These are phyloP conservation scores for Trapa bicornis DNA, from an alignment of 345 rosid species.

Conservation along the genomic window DNA sequence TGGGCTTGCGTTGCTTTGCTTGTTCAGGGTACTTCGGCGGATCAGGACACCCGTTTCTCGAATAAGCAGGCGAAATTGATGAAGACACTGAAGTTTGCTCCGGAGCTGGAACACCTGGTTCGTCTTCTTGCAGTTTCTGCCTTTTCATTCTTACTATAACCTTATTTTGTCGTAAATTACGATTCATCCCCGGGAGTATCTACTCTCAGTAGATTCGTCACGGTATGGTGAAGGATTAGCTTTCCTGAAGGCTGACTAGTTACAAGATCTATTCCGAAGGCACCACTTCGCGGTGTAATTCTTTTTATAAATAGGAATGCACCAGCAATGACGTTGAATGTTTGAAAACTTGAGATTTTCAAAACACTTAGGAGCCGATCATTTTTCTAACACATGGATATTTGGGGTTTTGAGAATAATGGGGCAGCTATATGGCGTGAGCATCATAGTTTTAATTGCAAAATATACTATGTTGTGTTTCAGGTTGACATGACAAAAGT, in stretches of 20 bases:
- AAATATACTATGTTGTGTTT: background rate
- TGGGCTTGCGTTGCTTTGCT: background rate
- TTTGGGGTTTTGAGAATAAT: background rate
- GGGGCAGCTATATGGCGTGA: no score
- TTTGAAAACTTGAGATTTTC: background rate
- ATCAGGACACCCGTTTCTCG: slow-evolving; percentile 95
- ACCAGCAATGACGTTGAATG: background rate
- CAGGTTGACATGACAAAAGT: slow-evolving; percentile 84
- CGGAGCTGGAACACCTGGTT: slow-evolving; percentile 82
- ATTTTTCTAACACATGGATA: background rate
- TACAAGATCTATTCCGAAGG: background rate
- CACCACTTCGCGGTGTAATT: background rate
- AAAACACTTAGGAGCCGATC: background rate
- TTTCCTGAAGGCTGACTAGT: background rate
- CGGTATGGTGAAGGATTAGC: no score
- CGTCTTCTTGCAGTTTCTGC: slow-evolving; percentile 11
- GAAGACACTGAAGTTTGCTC: slow-evolving; percentile 85
- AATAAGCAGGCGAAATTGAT: slow-evolving; percentile 92
- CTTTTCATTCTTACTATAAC: background rate
- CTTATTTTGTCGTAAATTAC: background rate
- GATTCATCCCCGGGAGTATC: background rate
- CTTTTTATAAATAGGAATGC: background rate
- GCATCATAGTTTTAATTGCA: background rate
- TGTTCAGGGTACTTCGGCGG: slow-evolving; percentile 58
- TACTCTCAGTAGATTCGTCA: no score